phyloP scores from a whole-genome alignment of 306 rosid species.

The Argentina anserina region DNA sequence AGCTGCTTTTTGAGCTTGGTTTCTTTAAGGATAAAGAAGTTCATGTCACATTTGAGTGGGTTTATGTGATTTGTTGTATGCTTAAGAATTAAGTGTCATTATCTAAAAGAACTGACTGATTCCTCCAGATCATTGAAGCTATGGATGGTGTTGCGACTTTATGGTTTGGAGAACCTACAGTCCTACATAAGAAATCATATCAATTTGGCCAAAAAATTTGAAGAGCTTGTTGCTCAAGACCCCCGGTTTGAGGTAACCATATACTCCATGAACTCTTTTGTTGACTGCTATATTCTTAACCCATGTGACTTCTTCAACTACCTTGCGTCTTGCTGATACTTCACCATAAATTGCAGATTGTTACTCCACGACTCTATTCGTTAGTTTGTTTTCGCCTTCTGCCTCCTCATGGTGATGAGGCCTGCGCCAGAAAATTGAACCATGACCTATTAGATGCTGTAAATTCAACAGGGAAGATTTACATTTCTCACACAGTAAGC shows the following conservation, averaged over 20 bases:
- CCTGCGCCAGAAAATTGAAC: conserved; percentile 53
- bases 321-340: conserved; percentile 14
- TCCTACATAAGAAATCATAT: conserved; percentile 67
- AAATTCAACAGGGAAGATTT: conserved; percentile 68
- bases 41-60: neutral
- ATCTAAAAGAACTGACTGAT: conserved; percentile 15
- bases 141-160: conserved; percentile 89
- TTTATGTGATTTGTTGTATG: conserved; percentile 7
- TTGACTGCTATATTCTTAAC: neutral
- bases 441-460: conserved; percentile 56
- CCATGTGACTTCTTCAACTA: neutral
- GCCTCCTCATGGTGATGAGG: conserved; percentile 44
- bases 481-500: conserved; percentile 86
- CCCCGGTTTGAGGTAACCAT: conserved; percentile 68
- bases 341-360: conserved; percentile 38
- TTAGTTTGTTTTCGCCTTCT: conserved; percentile 83
- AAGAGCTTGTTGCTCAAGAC: conserved; percentile 64
- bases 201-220: conserved; percentile 66
- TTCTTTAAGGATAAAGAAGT: neutral
- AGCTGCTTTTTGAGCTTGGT: neutral
- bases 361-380: conserved; percentile 65
- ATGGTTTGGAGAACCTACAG: conserved; percentile 77
- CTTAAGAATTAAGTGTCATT: neutral
- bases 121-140: conserved; percentile 70
- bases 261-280: neutral